Conservation (phyloP, 768 basidiomycete genomes). For the Boletus rubescentipes region DNA sequence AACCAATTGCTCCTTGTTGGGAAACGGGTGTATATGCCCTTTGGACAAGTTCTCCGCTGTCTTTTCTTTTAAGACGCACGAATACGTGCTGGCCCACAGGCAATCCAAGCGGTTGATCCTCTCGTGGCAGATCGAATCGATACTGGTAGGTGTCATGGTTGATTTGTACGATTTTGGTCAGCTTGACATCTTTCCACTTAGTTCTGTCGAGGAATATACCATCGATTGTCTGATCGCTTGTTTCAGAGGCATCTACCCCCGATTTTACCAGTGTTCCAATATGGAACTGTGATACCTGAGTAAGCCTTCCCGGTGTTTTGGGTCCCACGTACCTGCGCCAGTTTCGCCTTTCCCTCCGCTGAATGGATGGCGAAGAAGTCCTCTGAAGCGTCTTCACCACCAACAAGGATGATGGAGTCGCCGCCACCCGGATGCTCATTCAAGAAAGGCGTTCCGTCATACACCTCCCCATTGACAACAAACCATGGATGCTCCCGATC, state of each 20-base stretch:
- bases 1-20: slow-evolving; percentile 38
- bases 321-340: slow-evolving; percentile 36
- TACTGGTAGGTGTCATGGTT: slow-evolving; percentile 52
- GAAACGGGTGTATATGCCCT: slow-evolving; percentile 65
- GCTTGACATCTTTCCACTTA: slow-evolving; percentile 47
- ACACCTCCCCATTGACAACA: slow-evolving; percentile 54
- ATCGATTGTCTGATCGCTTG: slow-evolving; percentile 4
- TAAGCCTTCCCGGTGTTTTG: neutral
- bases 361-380: slow-evolving; percentile 67
- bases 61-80: slow-evolving; percentile 44
- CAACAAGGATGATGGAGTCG: slow-evolving; percentile 52
- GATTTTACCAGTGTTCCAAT: slow-evolving; percentile 46
- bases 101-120: slow-evolving; percentile 47
- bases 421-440: slow-evolving; percentile 59
- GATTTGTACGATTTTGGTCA: slow-evolving; percentile 38
- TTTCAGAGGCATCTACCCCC: neutral
- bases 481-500: slow-evolving; percentile 46
- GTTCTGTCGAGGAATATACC: slow-evolving; percentile 42
- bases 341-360: slow-evolving; percentile 44
- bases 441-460: slow-evolving; percentile 51
- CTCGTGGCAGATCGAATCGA: slow-evolving; percentile 45
- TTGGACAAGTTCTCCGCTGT: slow-evolving; percentile 46
- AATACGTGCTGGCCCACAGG: slow-evolving; percentile 62
- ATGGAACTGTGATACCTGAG: slow-evolving; percentile 36
- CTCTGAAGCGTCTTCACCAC: slow-evolving; percentile 60